phyloP scores from a whole-genome alignment of 2,329 filamentous ascomycete genomes.

The Orbilia blumenaviensis region DNA sequence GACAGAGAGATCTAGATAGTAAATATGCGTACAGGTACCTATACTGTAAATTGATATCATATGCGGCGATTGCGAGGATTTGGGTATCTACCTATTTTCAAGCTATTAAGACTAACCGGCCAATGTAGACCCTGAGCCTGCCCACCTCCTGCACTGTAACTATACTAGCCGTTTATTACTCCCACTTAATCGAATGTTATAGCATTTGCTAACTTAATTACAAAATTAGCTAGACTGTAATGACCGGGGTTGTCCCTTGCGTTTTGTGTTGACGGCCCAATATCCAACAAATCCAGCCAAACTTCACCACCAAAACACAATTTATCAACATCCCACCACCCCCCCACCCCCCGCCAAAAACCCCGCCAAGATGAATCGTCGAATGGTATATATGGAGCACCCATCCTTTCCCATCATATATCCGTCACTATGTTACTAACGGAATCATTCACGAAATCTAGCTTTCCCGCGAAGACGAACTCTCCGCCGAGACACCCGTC shows the following conservation, averaged over 20 bases:
- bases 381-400: conserved; percentile 40
- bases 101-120: no score
- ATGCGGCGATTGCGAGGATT: no score
- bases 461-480: conserved; percentile 94
- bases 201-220: background rate
- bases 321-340: conserved; percentile 1
- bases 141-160: no score
- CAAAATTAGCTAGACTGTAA: no score
- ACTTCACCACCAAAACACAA: conserved; percentile 13
- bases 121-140: no score
- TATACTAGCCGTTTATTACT: no score
- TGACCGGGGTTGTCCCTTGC: no score
- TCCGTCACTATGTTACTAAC: conserved; percentile 16
- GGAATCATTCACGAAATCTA: conserved; percentile 61
- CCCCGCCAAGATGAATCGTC: conserved; percentile 52
- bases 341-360: background rate
- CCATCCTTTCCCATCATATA: background rate
- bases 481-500: conserved; percentile 83
- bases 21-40: no score
- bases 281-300: conserved; percentile 24
- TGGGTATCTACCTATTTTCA: no score
- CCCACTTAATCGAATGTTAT: no score
- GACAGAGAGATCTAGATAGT: no score
- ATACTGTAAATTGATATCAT: no score
- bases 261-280: conserved; percentile 3